Conservation (phyloP, 805 yeast species). For the Candida maesae region DNA sequence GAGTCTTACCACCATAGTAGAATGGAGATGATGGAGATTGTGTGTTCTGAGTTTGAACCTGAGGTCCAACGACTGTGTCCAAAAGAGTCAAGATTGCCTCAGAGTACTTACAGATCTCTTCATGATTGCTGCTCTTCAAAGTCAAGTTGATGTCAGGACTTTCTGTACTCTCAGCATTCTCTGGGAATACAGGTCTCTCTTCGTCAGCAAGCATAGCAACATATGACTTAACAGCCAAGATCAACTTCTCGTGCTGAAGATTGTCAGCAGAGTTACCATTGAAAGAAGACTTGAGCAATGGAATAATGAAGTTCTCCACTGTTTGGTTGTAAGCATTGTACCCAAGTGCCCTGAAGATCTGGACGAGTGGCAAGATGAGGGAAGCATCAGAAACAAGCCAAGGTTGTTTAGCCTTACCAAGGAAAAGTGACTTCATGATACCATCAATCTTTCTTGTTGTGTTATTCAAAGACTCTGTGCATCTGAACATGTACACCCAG, state of each 20-base stretch:
- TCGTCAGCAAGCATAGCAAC: constrained; percentile 65
- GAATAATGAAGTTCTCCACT: constrained; percentile 72
- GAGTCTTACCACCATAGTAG: constrained; percentile 30
- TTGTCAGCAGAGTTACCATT: constrained; percentile 58
- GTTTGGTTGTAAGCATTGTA: constrained; percentile 74
- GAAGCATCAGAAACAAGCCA: constrained; percentile 70
- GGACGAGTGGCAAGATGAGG: constrained; percentile 63
- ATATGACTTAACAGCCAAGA: constrained; percentile 68
- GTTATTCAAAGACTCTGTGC: constrained; percentile 84
- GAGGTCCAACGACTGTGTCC: constrained; percentile 53
- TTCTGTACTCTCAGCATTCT: constrained; percentile 31
- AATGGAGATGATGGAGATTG: constrained; percentile 34
- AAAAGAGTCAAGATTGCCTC: constrained; percentile 52
- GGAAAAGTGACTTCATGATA: constrained; percentile 54
- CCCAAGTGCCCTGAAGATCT: constrained; percentile 74
- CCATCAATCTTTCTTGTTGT: constrained; percentile 75
- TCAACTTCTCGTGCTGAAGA: constrained; percentile 63
- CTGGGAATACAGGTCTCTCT: constrained; percentile 75
- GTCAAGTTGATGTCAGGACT: constrained; percentile 31
- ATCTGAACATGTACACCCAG: constrained; percentile 87
- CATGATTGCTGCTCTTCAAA: constrained; percentile 45
- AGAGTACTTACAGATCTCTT: constrained; percentile 61
- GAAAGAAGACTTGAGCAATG: constrained; percentile 59
- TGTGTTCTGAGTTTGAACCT: constrained; percentile 17
- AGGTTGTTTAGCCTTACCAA: constrained; percentile 58